Evolutionary conservation across 2,329 filamentous ascomycete species (phyloP).

Genomic region (Diplocarpon mali): DNA sequence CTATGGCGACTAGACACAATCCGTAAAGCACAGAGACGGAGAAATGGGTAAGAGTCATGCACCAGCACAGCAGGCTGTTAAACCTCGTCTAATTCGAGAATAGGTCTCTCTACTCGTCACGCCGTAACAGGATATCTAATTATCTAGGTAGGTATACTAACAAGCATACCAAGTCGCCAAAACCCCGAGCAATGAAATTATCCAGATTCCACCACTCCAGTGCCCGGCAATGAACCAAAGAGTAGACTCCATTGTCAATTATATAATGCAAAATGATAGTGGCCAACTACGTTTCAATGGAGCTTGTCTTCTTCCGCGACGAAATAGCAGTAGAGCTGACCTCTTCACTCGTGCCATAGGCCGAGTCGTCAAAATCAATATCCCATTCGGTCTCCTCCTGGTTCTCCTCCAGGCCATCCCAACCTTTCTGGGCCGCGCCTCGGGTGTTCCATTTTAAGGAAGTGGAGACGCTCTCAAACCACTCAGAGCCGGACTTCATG

Average conservation of each 20-base stretch:
- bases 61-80: background rate
- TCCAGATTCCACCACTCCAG: background rate
- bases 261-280: background rate
- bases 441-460: constrained; percentile 93
- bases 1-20: too few relatives aligned
- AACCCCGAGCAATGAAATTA: too few relatives aligned
- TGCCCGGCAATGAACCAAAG: constrained; percentile 6
- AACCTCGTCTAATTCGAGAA: background rate
- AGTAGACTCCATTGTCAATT: background rate
- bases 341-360: constrained; percentile 61
- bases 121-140: background rate
- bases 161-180: too few relatives aligned
- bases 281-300: constrained; percentile 2
- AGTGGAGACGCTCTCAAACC: constrained; percentile 91
- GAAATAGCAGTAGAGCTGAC: constrained; percentile 57
- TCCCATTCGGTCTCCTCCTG: constrained; percentile 63
- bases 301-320: constrained; percentile 6
- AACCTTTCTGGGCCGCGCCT: constrained; percentile 84
- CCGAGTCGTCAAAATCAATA: constrained; percentile 85
- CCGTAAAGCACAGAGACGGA: background rate
- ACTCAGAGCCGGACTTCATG: constrained; percentile 78
- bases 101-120: background rate
- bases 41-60: background rate
- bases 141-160: background rate
- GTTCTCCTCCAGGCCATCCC: constrained; percentile 37